Evolutionary conservation across 306 rosid genomes (phyloP), one percentile per base, ranked within the genome.

Genomic region (Prunus davidiana): DNA sequence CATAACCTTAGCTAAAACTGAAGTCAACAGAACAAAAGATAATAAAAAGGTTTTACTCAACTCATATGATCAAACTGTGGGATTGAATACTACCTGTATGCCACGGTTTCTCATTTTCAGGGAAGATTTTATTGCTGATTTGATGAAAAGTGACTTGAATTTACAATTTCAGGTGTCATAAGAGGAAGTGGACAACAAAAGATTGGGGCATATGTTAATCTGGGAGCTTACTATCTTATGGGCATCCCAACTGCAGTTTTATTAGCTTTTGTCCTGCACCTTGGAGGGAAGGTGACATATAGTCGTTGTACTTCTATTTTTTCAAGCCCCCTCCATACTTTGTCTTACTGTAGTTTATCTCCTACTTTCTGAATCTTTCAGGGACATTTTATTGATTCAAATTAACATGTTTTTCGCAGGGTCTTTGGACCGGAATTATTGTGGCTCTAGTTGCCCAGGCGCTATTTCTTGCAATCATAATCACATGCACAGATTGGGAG

Each of bases 161-260:
- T 24, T 50, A 14, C 56, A 3, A 52, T 58, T 71, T 32, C 63
- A 80, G 84, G 82, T 47, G 69, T 64, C 28, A 55, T 66, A 20
- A 67, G 82, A 76, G 84, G 84, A 67, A 76, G 81, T 67, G 87
- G 84, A 13, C 56, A 67, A 74, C 82, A 84, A 32, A 84, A 80
- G 60, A 55, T 76, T 49, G 84, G 82, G 41, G 87, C 84, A 3
- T 22, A 67, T n/a, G 81, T 76, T 61, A 83, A 83, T 69, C 49
- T 84, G 3, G 87, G 82, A 62, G 80, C 87, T 50, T 84, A 76
- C 56, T 84, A 84, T 60, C 18, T 80, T 28, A 6, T 68, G 14
- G 87, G 84, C 28, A 84, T 84, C 49, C 87, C 84, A 49, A 13
- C 34, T 15, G 71, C 79, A 34, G 19, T 84, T 6, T 7, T 73